These are phyloP conservation scores for Serendipita sp. DNA, from an alignment of 768 basidiomycete genomes.

Conservation along the genomic window DNA sequence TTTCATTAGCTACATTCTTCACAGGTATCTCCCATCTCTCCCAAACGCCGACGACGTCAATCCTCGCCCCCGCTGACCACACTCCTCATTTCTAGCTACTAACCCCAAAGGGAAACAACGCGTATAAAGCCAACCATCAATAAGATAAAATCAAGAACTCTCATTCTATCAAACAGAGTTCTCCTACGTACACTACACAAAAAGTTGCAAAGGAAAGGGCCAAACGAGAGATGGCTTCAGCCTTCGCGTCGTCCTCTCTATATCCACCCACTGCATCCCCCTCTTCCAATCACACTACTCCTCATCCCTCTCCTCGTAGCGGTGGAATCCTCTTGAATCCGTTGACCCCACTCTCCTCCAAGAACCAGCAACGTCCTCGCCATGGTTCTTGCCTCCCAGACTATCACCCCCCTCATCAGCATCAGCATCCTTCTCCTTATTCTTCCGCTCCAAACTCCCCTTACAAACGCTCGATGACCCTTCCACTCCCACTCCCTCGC, in stretches of 20 bases:
- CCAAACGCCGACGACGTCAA: neutral
- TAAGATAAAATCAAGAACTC: neutral
- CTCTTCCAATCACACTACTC: neutral
- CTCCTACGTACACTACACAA: too few species aligned
- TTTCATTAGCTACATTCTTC: neutral
- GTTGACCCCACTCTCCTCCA: neutral
- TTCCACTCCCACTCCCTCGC: slow-evolving; percentile 1
- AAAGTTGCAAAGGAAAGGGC: too few species aligned
- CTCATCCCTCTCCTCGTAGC: neutral
- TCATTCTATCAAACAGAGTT: too few species aligned
- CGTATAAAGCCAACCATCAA: neutral
- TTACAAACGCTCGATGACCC: neutral
- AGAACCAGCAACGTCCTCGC: neutral
- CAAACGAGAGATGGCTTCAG: too few species aligned
- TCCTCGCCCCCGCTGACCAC: neutral
- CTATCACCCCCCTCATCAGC: too few species aligned
- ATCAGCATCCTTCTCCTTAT: neutral
- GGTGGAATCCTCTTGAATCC: slow-evolving; percentile 1
- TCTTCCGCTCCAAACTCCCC: neutral
- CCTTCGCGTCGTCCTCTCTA: too few species aligned
- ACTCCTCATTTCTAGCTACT: too few species aligned
- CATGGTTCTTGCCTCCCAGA: too few species aligned
- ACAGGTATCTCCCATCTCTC: too few species aligned
- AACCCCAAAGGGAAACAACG: neutral
- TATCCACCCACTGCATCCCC: neutral